Evolutionary conservation across 805 yeast genomes (phyloP).

Genomic region (Candida succiphila): DNA sequence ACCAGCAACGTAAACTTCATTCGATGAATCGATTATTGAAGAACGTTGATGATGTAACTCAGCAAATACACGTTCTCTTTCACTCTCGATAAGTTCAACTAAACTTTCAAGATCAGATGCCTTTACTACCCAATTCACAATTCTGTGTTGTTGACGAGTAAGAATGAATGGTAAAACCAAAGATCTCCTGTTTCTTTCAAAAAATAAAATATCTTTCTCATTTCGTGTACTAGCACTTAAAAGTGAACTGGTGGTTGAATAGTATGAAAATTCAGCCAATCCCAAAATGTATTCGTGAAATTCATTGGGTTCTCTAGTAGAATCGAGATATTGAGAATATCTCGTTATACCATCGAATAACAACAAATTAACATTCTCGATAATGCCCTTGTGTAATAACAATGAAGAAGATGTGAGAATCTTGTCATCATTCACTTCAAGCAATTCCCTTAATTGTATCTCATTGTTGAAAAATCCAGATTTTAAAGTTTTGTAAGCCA

Average conservation of each 20-base stretch:
- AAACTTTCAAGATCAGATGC: conserved; percentile 59
- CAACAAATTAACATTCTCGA: conserved; percentile 1
- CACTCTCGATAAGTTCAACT: conserved; percentile 40
- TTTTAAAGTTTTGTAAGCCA: conserved; percentile 1
- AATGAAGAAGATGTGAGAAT: background rate
- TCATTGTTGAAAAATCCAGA: background rate
- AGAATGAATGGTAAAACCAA: conserved; percentile 57
- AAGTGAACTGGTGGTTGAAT: background rate
- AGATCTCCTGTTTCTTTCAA: conserved; percentile 12
- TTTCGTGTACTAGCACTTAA: background rate
- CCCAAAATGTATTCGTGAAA: conserved; percentile 2
- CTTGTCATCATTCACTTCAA: background rate
- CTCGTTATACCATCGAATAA: background rate
- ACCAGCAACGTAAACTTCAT: conserved; percentile 50
- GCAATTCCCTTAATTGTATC: background rate
- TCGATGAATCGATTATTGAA: conserved; percentile 19
- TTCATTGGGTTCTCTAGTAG: background rate
- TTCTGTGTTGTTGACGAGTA: conserved; percentile 40
- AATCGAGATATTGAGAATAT: background rate
- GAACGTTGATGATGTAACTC: conserved; percentile 8
- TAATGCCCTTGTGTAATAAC: background rate
- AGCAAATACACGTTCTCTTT: conserved; percentile 18
- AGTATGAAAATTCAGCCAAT: background rate
- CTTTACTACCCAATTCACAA: conserved; percentile 53
- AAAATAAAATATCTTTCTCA: conserved; percentile 3